A percentile compares a stretch with the other conserved stretches of the same genome.
Conservation (phyloP, 805 yeast species). For the Zygosaccharomyces lentus region DNA sequence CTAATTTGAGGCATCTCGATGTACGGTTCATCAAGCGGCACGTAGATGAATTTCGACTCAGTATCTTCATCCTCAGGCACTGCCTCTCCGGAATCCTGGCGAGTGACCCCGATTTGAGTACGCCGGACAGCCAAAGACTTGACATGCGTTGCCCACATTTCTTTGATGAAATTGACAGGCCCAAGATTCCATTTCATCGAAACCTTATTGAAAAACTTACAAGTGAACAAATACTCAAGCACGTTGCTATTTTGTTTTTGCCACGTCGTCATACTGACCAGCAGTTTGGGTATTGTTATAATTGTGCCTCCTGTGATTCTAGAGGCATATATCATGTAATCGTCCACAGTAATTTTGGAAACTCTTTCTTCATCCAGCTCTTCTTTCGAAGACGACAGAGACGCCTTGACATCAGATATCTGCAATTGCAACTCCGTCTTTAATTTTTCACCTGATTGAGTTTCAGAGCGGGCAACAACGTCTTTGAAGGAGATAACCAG, state of each 20-base stretch:
- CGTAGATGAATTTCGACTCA: constrained; percentile 43
- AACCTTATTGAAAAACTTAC: constrained; percentile 83
- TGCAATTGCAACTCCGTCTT: constrained; percentile 57
- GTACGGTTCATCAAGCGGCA: constrained; percentile 66
- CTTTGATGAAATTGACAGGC: constrained; percentile 80
- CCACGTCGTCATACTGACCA: constrained; percentile 70
- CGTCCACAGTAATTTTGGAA: constrained; percentile 44
- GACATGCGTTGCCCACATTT: constrained; percentile 86
- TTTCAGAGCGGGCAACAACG: constrained; percentile 47
- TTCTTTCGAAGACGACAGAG: constrained; percentile 57
- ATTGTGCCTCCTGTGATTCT: constrained; percentile 75
- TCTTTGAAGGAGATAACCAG: constrained; percentile 57
- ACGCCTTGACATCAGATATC: constrained; percentile 59
- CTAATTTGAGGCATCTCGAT: constrained; percentile 86
- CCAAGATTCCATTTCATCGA: constrained; percentile 94
- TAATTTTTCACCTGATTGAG: constrained; percentile 35
- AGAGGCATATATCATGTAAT: constrained; percentile 52
- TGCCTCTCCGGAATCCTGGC: constrained; percentile 17
- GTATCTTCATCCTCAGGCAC: constrained; percentile 33
- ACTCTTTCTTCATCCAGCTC: constrained; percentile 49
- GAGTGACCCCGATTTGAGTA: constrained; percentile 35
- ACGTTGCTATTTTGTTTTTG: constrained; percentile 49
- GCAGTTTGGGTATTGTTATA: constrained; percentile 71
- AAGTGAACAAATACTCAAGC: constrained; percentile 63
- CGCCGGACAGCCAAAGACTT: constrained; percentile 64